Percentiles rank a stretch among this genome's conserved stretches.
Evolutionary conservation across 2,329 filamentous ascomycete species (phyloP).

Genomic region (Botrytis deweyae): DNA sequence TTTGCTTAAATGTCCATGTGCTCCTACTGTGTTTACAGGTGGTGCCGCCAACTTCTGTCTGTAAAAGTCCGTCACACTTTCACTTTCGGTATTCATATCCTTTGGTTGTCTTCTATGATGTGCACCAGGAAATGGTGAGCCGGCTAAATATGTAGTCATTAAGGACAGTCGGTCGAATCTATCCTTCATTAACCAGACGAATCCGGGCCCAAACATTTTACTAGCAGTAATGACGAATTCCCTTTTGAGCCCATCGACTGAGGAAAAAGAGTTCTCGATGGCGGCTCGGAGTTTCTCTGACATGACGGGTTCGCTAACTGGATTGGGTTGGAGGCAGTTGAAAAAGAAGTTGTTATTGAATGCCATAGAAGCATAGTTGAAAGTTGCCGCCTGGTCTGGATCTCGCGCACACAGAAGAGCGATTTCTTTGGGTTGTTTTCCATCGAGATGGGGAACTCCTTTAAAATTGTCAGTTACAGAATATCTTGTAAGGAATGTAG

Average conservation of each 20-base stretch:
- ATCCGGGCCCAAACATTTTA: constrained; percentile 95
- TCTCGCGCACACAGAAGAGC: constrained; percentile 75
- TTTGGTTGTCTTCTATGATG: constrained; percentile 68
- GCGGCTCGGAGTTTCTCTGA: constrained; percentile 60
- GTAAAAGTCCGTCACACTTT: constrained; percentile 42
- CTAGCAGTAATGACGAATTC: constrained; percentile 79
- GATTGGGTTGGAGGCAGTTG: constrained; percentile 50
- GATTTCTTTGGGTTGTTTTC: constrained; percentile 56
- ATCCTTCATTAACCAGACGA: constrained; percentile 82
- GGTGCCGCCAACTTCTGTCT: constrained; percentile 37
- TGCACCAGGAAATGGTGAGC: constrained; percentile 81
- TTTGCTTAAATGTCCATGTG: constrained; percentile 35
- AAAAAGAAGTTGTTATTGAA: constrained; percentile 91
- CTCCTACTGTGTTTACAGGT: constrained; percentile 40
- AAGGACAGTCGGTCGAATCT: constrained; percentile 57
- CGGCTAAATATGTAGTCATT: constrained; percentile 86
- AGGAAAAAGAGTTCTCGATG: constrained; percentile 73
- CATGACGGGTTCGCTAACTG: constrained; percentile 36
- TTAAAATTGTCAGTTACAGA: neutral
- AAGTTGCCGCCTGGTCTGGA: constrained; percentile 72
- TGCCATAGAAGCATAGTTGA: constrained; percentile 97
- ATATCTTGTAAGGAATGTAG: neutral
- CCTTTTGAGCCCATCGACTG: constrained; percentile 74
- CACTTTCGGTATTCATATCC: constrained; percentile 67
- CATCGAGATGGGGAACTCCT: neutral